These are phyloP conservation scores for Xylaria nigripes DNA, from an alignment of 495 filamentous ascomycete species.

Conservation along the genomic window DNA sequence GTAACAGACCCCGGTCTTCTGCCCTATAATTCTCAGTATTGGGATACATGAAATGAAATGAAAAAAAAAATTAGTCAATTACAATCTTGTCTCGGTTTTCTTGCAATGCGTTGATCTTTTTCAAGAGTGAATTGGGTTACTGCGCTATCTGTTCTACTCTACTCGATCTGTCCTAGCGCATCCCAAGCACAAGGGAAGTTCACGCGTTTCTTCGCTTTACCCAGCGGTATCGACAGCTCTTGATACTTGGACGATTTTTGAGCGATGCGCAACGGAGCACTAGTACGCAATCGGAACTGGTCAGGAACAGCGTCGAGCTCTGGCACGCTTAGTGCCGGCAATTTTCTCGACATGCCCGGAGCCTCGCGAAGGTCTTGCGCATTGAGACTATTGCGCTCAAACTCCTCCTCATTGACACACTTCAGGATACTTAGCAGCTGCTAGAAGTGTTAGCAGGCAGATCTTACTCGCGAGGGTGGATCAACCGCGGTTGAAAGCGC, in stretches of 20 bases:
- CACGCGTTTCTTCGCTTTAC: background rate
- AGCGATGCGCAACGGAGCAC: background rate
- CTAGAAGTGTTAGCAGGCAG: background rate
- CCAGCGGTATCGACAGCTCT: background rate
- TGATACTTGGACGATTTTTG: background rate
- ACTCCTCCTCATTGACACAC: background rate
- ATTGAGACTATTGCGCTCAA: background rate
- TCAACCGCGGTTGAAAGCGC: background rate
- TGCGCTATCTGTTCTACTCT: background rate
- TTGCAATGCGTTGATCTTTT: too few species aligned
- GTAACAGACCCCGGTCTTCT: too few species aligned
- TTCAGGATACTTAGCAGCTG: background rate
- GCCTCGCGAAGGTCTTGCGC: background rate
- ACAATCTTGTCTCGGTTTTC: too few species aligned
- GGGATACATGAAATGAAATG: too few species aligned
- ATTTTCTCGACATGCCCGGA: background rate
- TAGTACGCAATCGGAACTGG: background rate
- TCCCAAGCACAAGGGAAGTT: too few species aligned
- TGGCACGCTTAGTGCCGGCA: constrained; percentile 2
- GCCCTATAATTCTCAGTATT: too few species aligned
- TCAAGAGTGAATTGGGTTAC: too few species aligned
- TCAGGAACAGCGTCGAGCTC: constrained; percentile 2
- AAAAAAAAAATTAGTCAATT: too few species aligned
- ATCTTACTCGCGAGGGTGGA: constrained; percentile 2
- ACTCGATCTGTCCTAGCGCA: background rate